Evolutionary conservation across 371 early-diverging fungal species (phyloP).

Genomic region (Syncephalastrum contaminatum): DNA sequence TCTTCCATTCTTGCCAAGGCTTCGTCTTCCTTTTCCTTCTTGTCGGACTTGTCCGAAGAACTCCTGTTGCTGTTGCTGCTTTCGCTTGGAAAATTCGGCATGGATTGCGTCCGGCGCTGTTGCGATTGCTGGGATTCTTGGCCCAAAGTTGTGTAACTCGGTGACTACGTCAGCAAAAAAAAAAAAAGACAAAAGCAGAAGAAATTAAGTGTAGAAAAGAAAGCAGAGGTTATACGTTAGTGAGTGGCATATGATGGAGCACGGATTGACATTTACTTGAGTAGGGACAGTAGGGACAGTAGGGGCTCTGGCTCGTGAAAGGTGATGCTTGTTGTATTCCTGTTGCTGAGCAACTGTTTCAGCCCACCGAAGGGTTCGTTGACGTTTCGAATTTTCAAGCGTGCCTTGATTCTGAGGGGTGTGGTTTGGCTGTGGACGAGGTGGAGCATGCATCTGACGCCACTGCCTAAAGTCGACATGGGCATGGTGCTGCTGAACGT

Average conservation of each 20-base stretch:
- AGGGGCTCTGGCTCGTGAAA: neutral
- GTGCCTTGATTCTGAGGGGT: constrained; percentile 1
- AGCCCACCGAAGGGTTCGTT: constrained; percentile 20
- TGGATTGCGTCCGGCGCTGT: constrained; percentile 2
- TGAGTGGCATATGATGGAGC: neutral
- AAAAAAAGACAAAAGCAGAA: neutral
- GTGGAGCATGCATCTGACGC: constrained; percentile 9
- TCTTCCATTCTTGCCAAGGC: constrained; percentile 33
- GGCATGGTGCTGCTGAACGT: constrained; percentile 2
- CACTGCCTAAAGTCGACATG: constrained; percentile 10
- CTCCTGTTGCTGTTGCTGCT: constrained; percentile 1
- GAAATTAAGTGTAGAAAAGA: neutral
- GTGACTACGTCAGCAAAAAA: neutral
- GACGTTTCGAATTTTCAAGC: constrained; percentile 16
- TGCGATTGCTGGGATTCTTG: neutral
- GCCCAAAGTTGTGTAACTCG: neutral
- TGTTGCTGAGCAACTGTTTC: constrained; percentile 10
- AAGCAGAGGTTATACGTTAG: neutral
- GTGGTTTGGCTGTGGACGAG: constrained; percentile 1
- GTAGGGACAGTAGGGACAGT: neutral
- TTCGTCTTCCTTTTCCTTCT: constrained; percentile 25
- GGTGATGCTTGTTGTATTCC: neutral
- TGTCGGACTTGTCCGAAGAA: constrained; percentile 7
- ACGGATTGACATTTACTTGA: neutral
- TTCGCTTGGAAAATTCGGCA: neutral